phyloP scores from a whole-genome alignment of 495 filamentous ascomycete species.

The Penicillium silybi region DNA sequence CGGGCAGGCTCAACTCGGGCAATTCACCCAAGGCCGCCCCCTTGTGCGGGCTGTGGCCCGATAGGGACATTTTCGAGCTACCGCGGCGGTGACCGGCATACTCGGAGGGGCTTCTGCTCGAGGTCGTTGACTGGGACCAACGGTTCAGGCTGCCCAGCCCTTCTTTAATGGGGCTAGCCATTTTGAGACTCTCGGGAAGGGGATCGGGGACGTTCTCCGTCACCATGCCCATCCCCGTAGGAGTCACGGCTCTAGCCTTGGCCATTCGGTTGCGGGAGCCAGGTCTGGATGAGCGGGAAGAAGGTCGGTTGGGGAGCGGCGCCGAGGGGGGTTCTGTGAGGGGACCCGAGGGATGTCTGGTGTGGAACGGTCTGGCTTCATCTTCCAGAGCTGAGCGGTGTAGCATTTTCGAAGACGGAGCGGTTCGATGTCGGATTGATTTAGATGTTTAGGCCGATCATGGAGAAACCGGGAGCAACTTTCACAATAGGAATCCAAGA shows the following conservation, averaged over 20 bases:
- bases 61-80: conserved; percentile 54
- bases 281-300: conserved; percentile 22
- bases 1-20: conserved; percentile 19
- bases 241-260: conserved; percentile 14
- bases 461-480: conserved; percentile 1
- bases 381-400: conserved; percentile 27
- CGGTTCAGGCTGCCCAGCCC: conserved; percentile 72
- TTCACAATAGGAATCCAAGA: not conserved
- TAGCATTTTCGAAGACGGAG: conserved; percentile 20
- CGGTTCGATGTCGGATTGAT: not conserved
- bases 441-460: conserved; percentile 9
- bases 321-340: conserved; percentile 11
- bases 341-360: conserved; percentile 19
- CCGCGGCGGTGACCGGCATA: conserved; percentile 39
- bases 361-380: conserved; percentile 22
- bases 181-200: conserved; percentile 15
- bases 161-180: conserved; percentile 51
- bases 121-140: conserved; percentile 75
- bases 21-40: conserved; percentile 8
- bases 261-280: conserved; percentile 19
- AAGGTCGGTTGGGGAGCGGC: conserved; percentile 13
- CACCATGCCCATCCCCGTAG: conserved; percentile 18
- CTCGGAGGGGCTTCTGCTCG: conserved; percentile 57
- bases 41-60: conserved; percentile 25
- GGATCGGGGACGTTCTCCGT: conserved; percentile 15